Evolutionary conservation across 352 stramenopile genomes (phyloP), one percentile per base, ranked within the genome.

Genomic region (Hyphochytrium catenoides): DNA sequence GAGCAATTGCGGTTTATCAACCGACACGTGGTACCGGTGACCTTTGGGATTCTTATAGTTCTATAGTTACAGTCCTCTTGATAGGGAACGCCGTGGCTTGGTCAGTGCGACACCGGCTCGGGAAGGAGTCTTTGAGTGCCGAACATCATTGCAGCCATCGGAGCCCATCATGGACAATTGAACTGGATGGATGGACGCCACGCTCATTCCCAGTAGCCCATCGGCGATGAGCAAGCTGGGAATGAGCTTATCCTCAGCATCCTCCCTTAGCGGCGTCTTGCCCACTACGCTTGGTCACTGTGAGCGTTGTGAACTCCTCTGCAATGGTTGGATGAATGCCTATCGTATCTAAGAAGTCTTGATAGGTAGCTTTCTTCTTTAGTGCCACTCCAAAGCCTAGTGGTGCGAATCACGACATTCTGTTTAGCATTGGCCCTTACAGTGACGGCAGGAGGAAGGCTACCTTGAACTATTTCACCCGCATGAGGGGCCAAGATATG

Each of bases 401-500:
- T n/a, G n/a, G n/a, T n/a, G n/a, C n/a, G n/a, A n/a, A 27, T n/a
- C 26, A 36, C 31, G 31, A 36, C 31, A 21, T 12, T 36, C 12
- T 36, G 12, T n/a, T n/a, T 30, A 30, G 54, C n/a, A 8, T 56
- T 43, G 33, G 51, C 27, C 30, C 16, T 40, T 48, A 2, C 27
- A 31, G 22, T 40, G 14, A 3, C 38, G 45, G 27, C 52, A 52
- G 33, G n/a, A 25, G 31, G 17, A 47, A n/a, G n/a, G n/a, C n/a
- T n/a, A n/a, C n/a, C 68, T 45, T 87, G 78, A 18, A 74, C 88
- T 34, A 93, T 67, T 59, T 98, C 91, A 32, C 91, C 90, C 23
- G 88, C 88, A 46, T 97, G 94, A 12, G 89, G 91, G 23, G 86
- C 88, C n/a, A 96, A 47, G 52, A 95, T 96, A 52, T 98, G 91